Conservation (phyloP, 2,329 filamentous ascomycete species). For the Colletotrichum abscissum region DNA sequence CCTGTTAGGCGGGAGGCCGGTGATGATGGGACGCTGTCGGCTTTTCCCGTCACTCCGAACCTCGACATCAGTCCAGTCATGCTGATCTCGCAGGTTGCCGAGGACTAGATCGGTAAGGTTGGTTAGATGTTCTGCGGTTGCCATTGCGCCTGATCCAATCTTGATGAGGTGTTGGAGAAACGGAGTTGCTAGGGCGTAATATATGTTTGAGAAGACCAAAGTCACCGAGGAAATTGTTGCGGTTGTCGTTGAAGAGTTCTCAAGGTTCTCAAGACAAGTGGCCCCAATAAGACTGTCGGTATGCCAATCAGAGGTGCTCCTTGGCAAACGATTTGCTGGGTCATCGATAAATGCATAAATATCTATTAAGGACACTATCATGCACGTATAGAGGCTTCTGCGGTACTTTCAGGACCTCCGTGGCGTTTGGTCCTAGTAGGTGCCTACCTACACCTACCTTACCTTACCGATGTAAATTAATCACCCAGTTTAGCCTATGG, state of each 20-base stretch:
- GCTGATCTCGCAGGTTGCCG: conserved; percentile 79
- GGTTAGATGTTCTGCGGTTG: conserved; percentile 8
- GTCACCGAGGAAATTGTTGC: too few relatives aligned
- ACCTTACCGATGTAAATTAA: not conserved
- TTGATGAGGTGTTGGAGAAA: not conserved
- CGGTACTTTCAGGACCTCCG: too few relatives aligned
- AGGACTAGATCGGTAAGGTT: conserved; percentile 61
- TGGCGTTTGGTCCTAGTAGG: too few relatives aligned
- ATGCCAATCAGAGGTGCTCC: not conserved
- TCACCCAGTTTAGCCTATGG: not conserved
- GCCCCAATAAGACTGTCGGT: not conserved
- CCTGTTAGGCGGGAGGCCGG: conserved; percentile 77
- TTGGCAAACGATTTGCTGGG: not conserved
- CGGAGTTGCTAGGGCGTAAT: not conserved
- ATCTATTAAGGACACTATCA: not conserved
- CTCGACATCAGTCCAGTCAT: conserved; percentile 76
- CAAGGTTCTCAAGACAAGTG: conserved; percentile 16
- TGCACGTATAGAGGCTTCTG: not conserved
- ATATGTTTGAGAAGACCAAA: too few relatives aligned
- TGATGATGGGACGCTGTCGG: conserved; percentile 73
- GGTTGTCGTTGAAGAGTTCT: conserved; percentile 12
- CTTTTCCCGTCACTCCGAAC: conserved; percentile 54
- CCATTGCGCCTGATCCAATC: not conserved
- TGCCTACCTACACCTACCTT: not conserved
- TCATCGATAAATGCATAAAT: not conserved